Evolutionary conservation across 805 yeast species (phyloP).

Genomic region (Candida nitratophila): DNA sequence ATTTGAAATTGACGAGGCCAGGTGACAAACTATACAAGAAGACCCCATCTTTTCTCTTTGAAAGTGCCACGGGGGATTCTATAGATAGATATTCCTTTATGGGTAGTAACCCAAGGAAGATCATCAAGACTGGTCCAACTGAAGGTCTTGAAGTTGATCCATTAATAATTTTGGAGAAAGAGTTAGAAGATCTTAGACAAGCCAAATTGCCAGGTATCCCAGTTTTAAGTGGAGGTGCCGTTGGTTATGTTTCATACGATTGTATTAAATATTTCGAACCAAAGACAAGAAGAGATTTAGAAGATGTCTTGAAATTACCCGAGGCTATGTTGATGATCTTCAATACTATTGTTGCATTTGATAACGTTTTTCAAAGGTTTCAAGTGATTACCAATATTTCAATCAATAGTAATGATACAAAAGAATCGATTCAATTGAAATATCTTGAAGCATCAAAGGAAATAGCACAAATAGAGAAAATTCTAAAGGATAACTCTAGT

Average conservation of each 20-base stretch:
- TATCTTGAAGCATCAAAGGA: constrained; percentile 47
- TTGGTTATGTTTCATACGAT: constrained; percentile 93
- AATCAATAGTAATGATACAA: constrained; percentile 28
- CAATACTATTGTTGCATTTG: constrained; percentile 86
- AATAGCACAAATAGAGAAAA: constrained; percentile 48
- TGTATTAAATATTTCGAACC: constrained; percentile 98
- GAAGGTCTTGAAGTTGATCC: constrained; percentile 72
- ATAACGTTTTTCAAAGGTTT: constrained; percentile 88
- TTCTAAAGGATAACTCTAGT: constrained; percentile 38
- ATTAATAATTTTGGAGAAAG: constrained; percentile 62
- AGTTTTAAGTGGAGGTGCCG: constrained; percentile 87
- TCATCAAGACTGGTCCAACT: constrained; percentile 75
- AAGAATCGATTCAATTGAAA: constrained; percentile 31
- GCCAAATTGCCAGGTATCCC: constrained; percentile 81
- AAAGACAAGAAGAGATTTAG: constrained; percentile 62
- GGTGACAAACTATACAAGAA: constrained; percentile 42
- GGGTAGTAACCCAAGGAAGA: constrained; percentile 78
- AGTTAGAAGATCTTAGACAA: constrained; percentile 56
- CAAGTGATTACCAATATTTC: constrained; percentile 81
- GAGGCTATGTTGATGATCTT: constrained; percentile 90
- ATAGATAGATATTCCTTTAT: constrained; percentile 88
- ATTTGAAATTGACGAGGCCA: constrained; percentile 72
- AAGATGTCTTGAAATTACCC: constrained; percentile 79
- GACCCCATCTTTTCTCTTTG: constrained; percentile 72
- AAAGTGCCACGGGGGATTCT: constrained; percentile 87